A percentile compares a stretch with the other conserved stretches of the same genome.
These are phyloP conservation scores for Schwanniomyces etchellsii DNA, from an alignment of 1,139 yeast species.

Conservation along the genomic window DNA sequence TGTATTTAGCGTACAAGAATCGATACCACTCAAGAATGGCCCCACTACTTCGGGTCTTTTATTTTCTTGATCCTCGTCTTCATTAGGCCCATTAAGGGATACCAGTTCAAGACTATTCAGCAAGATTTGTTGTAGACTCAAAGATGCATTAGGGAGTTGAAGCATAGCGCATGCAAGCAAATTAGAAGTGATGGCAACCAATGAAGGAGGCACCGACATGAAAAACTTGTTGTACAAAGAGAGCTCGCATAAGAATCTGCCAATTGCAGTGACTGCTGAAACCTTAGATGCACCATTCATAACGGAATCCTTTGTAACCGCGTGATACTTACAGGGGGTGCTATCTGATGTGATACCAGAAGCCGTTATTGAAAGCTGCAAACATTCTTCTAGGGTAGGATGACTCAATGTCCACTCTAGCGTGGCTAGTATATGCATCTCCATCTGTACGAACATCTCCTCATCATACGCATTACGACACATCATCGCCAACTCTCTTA, in stretches of 20 bases:
- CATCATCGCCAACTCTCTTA: constrained; percentile 69
- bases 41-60: constrained; percentile 37
- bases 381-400: constrained; percentile 57
- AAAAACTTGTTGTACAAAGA: constrained; percentile 69
- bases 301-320: constrained; percentile 4
- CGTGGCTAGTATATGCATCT: constrained; percentile 78
- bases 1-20: constrained; percentile 31
- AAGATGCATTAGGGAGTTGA: constrained; percentile 36
- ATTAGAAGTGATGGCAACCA: constrained; percentile 66
- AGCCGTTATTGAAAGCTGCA: constrained; percentile 46
- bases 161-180: constrained; percentile 67
- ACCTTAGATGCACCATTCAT: constrained; percentile 23
- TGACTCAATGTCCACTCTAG: constrained; percentile 76
- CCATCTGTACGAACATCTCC: constrained; percentile 94
- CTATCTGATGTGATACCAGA: constrained; percentile 16
- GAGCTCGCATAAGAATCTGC: constrained; percentile 70
- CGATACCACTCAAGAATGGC: constrained; percentile 51
- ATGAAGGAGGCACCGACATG: constrained; percentile 54
- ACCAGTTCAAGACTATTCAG: neutral
- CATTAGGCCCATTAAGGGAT: constrained; percentile 1
- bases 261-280: constrained; percentile 49
- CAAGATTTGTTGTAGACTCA: constrained; percentile 12
- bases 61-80: constrained; percentile 26
- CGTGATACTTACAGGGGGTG: constrained; percentile 31
- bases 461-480: constrained; percentile 84